Evolutionary conservation across 108 stramenopile species (phyloP).

Genomic region (Cyclostephanos invisitatus): DNA sequence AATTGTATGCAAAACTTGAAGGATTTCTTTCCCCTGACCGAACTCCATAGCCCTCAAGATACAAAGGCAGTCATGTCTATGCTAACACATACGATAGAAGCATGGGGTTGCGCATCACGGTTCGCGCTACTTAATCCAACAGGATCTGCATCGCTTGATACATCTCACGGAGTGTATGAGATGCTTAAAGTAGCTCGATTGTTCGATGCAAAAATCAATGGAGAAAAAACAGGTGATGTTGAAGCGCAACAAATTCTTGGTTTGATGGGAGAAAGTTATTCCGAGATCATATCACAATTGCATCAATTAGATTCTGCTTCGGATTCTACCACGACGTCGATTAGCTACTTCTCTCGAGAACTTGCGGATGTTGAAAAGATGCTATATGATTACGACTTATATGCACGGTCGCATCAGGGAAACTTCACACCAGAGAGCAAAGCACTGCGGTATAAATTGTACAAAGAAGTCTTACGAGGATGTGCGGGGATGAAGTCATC

Average conservation of each 20-base stretch:
- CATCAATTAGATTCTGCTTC: constrained; percentile 31
- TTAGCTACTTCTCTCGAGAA: constrained; percentile 17
- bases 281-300: constrained; percentile 24
- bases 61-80: constrained; percentile 22
- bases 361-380: constrained; percentile 38
- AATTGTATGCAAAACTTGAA: constrained; percentile 25
- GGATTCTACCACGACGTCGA: not conserved
- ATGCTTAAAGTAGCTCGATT: constrained; percentile 18
- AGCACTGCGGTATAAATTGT: constrained; percentile 17
- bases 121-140: constrained; percentile 13
- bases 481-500: constrained; percentile 27
- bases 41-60: constrained; percentile 15
- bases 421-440: constrained; percentile 17
- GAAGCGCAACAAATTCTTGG: constrained; percentile 6
- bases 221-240: not conserved
- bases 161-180: constrained; percentile 30
- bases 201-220: constrained; percentile 4
- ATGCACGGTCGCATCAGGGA: constrained; percentile 9
- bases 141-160: not conserved
- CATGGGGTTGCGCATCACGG: constrained; percentile 32
- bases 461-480: constrained; percentile 37
- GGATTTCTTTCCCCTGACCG: constrained; percentile 16
- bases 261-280: constrained; percentile 24
- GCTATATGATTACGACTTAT: constrained; percentile 29
- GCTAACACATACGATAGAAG: constrained; percentile 17